phyloP scores from a whole-genome alignment of 2,329 filamentous ascomycete genomes.

The Didymella pomorum region DNA sequence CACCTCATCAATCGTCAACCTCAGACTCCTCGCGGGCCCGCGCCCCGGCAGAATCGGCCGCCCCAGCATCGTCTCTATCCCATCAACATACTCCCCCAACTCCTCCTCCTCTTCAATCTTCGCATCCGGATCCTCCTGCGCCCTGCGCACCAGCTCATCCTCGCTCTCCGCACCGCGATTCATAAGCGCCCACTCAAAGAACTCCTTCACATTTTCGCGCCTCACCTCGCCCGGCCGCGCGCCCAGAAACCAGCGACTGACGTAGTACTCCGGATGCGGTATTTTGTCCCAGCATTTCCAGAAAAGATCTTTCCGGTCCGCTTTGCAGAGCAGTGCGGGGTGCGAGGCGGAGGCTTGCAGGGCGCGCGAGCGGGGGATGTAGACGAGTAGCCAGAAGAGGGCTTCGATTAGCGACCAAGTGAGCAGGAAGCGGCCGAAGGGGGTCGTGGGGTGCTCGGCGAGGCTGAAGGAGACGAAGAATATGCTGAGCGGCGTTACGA shows the following conservation, averaged over 20 bases:
- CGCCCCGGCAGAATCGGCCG: conserved; percentile 61
- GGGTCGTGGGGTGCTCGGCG: conserved; percentile 45
- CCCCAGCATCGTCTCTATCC: conserved; percentile 63
- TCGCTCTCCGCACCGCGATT: conserved; percentile 57
- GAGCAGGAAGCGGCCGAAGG: conserved; percentile 49
- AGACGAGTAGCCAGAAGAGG: conserved; percentile 63
- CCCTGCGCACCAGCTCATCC: conserved; percentile 24
- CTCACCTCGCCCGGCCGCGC: conserved; percentile 65
- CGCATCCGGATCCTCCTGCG: conserved; percentile 28
- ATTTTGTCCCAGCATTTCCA: conserved; percentile 64
- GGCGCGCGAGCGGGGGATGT: conserved; percentile 60
- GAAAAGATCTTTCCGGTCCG: conserved; percentile 65
- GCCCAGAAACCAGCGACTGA: conserved; percentile 72
- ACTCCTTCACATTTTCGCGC: conserved; percentile 73
- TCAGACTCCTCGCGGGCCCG: conserved; percentile 64
- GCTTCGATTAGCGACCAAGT: conserved; percentile 60
- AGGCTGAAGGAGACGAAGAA: conserved; percentile 54
- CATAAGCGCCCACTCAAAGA: conserved; percentile 73
- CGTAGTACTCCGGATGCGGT: conserved; percentile 63
- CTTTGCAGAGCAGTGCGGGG: conserved; percentile 55
- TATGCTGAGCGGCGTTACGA: conserved; percentile 60
- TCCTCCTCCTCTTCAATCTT: conserved; percentile 55
- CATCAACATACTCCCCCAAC: conserved; percentile 63
- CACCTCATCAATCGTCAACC: conserved; percentile 72
- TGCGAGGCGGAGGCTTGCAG: conserved; percentile 63